These are phyloP conservation scores for Stagonosporopsis tanaceti DNA, from an alignment of 2,329 filamentous ascomycete genomes.

Conservation along the genomic window DNA sequence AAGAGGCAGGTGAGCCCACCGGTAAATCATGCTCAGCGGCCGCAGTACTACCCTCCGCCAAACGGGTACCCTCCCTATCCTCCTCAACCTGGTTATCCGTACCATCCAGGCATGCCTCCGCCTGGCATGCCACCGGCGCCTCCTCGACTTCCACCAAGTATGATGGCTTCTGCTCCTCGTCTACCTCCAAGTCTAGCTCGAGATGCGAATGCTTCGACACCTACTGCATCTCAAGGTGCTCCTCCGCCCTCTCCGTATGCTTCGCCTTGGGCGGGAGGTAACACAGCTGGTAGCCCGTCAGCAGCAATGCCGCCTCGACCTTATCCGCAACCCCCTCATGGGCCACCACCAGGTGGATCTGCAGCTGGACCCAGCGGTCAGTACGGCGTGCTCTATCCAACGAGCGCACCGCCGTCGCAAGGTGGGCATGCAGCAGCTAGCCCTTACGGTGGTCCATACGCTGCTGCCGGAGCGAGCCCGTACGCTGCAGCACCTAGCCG, in stretches of 20 bases:
- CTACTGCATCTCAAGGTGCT: constrained; percentile 36
- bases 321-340: constrained; percentile 39
- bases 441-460: constrained; percentile 42
- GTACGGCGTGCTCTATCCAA: constrained; percentile 47
- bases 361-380: constrained; percentile 37
- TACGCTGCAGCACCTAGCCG: constrained; percentile 36
- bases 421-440: constrained; percentile 31
- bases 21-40: constrained; percentile 41
- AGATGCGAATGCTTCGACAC: constrained; percentile 33
- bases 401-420: constrained; percentile 38
- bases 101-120: constrained; percentile 42
- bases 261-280: constrained; percentile 48
- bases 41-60: constrained; percentile 41
- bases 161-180: constrained; percentile 38
- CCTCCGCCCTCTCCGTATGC: constrained; percentile 45
- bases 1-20: constrained; percentile 60
- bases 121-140: constrained; percentile 43
- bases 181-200: constrained; percentile 49
- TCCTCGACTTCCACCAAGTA: constrained; percentile 40
- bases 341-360: constrained; percentile 34
- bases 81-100: constrained; percentile 38
- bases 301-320: constrained; percentile 39
- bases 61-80: constrained; percentile 42
- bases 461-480: constrained; percentile 38
- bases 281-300: constrained; percentile 36